Base-by-base conservation (phyloP, 2,329 filamentous ascomycete genomes). In the Colletotrichum cuscutae region DNA sequence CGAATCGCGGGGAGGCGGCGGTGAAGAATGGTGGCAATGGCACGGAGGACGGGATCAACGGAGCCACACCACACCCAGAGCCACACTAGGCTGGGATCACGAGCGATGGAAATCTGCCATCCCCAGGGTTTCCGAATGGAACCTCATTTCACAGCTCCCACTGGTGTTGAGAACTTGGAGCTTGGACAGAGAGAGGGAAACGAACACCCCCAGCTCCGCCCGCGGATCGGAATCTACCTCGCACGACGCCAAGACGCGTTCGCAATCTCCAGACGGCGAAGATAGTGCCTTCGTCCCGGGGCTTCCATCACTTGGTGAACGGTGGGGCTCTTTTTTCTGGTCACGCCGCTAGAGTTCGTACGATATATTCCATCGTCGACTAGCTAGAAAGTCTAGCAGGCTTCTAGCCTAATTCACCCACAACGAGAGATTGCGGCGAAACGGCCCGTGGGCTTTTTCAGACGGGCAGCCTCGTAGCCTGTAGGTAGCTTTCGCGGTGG, bases 221-320 rank as follows among this genome's bases (percentile, higher is more conserved):
- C 65, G 65, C 69, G 69, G 69, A 72, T 72, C 69, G 59, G 59
- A 64, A 69, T 69, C 69, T 64, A 63, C 59, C 52, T 69, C 65
- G 59, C 69, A 68, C 69, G 58, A 32, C 69, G 69, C 65, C 69
- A 72, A 69, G 69, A 22, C 26, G 57, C 26, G 30, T 46, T 52
- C 46, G 46, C 46, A 59, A 63, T 57, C 53, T 63, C 12, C 12
- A 49, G 19, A 49, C 42, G 42, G 35, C 53, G n/a, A 22, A 22
- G 52, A 8, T 54, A 24, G 22, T 54, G 52, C 52, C 62, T 52
- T 49, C 37, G 8, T n/a, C 19, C 68, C 63, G 35, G 67, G 42
- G n/a, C 35, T 28, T 49, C 49, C 59, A 19, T 13, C 8, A 9
- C 12, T 13, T 35, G 15, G 30, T 56, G n/a, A n/a, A n/a, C n/a